Percentiles rank a stretch among this genome's conserved stretches.
phyloP scores from a whole-genome alignment of 192 early-diverging fungal species.

The Jimgerdemannia flammicorona region DNA sequence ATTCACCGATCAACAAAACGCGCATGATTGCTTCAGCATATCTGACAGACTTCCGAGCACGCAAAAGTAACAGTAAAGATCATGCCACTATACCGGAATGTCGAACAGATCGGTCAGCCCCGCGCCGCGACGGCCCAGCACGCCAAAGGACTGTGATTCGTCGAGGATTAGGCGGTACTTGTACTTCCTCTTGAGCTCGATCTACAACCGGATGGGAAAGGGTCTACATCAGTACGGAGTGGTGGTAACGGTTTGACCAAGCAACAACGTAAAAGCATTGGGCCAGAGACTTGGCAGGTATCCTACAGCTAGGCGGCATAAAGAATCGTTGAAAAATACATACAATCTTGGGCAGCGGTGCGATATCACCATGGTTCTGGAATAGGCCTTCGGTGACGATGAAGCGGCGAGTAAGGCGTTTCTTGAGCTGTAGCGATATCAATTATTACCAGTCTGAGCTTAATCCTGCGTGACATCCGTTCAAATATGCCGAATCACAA shows the following conservation, averaged over 20 bases:
- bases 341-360: constrained; percentile 71
- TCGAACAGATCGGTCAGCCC: constrained; percentile 85
- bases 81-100: constrained; percentile 24
- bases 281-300: neutral
- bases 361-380: constrained; percentile 83
- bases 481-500: neutral
- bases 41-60: no score
- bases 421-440: constrained; percentile 47
- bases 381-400: constrained; percentile 94
- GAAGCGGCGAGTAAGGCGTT: constrained; percentile 85
- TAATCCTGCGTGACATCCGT: neutral
- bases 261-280: neutral
- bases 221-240: neutral
- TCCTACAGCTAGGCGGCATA: neutral
- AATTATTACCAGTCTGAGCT: neutral
- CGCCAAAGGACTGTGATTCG: constrained; percentile 87
- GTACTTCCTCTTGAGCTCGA: constrained; percentile 91
- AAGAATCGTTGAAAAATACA: neutral
- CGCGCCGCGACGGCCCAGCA: constrained; percentile 80
- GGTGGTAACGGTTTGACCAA: no score
- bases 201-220: constrained; percentile 21
- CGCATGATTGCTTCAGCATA: neutral
- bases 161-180: constrained; percentile 96
- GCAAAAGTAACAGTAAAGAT: constrained; percentile 8
- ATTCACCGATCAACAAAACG: neutral